Evolutionary conservation across 2,329 filamentous ascomycete genomes (phyloP), one percentile per base, ranked within the genome.

Genomic region (Rutstroemia sp.): DNA sequence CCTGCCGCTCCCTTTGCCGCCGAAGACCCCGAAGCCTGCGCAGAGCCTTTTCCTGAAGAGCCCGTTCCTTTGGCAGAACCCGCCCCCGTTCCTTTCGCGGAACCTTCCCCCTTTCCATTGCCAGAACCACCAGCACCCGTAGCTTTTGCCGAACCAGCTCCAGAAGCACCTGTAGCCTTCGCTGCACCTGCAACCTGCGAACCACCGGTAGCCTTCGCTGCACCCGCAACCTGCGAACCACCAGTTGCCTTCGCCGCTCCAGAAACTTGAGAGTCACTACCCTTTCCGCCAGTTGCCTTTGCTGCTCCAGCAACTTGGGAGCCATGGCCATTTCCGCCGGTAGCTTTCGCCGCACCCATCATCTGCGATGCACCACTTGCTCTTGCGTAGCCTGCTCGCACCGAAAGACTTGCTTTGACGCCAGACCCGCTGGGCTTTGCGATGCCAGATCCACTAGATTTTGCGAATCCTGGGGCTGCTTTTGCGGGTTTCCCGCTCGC

Each of bases 1-100:
- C 38, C 57, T 48, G 44, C 48, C 46, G 23, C 34, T 3, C 45
- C 48, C 16, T 49, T 56, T 17, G 53, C 54, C 12, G 37, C 34
- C 30, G 23, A 25, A 9, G 46, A 21, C 10, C 46, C 46, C 16
- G 54, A 41, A 12, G 46, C 53, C 16, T 51, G 42, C 12, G 16
- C 44, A 23, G 27, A 8, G 16, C 50, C 27, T 4, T 37, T 25
- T 23, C 34, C 3, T 10, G 25, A 52, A 23, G n/a, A 25, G 19
- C 50, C 41, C 1, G 51, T 48, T n/a, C 10, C 30, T 6, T 30
- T 54, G 6, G 44, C 44, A 25, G 44, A 54, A 14, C 44, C 44
- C 30, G 44, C 34, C 9, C n/a, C 39, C 17, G 16, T 42, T 8
- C 16, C 39, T 42, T 42, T 42, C 6, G 39, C 39, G 4, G 39